These are phyloP conservation scores for Lactarius trivialis DNA, from an alignment of 768 basidiomycete species.

Conservation along the genomic window DNA sequence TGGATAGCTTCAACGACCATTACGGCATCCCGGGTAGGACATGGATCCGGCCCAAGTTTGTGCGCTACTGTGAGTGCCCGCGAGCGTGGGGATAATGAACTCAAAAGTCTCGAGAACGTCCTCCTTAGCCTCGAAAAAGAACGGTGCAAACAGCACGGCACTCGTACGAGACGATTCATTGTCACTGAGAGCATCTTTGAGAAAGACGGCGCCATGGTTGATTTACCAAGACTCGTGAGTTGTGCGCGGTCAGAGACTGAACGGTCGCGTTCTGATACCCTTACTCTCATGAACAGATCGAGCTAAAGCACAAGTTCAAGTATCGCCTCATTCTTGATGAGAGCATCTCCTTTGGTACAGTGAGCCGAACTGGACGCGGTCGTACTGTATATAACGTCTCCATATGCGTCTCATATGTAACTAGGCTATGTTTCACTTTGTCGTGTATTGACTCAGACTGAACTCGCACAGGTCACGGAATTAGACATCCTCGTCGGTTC, in stretches of 20 bases:
- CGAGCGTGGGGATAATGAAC: slow-evolving; percentile 95
- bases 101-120: slow-evolving; percentile 87
- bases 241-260: neutral
- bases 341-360: neutral
- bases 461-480: slow-evolving; percentile 32
- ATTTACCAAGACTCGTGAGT: slow-evolving; percentile 85
- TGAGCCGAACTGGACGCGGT: neutral
- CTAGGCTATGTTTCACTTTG: too few relatives aligned
- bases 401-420: neutral
- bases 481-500: slow-evolving; percentile 93
- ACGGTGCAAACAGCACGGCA: slow-evolving; percentile 70
- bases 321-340: slow-evolving; percentile 73
- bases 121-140: slow-evolving; percentile 77
- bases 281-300: slow-evolving; percentile 48
- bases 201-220: slow-evolving; percentile 79
- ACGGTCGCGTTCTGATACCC: neutral
- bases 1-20: too few relatives aligned
- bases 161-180: slow-evolving; percentile 88
- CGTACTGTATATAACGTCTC: neutral
- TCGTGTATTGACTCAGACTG: neutral
- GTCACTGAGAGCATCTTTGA: slow-evolving; percentile 97
- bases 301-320: slow-evolving; percentile 94
- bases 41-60: too few relatives aligned
- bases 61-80: too few relatives aligned
- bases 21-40: too few relatives aligned